Conservation (phyloP, 1,139 yeast genomes). For the Hyphopichia fennica region DNA sequence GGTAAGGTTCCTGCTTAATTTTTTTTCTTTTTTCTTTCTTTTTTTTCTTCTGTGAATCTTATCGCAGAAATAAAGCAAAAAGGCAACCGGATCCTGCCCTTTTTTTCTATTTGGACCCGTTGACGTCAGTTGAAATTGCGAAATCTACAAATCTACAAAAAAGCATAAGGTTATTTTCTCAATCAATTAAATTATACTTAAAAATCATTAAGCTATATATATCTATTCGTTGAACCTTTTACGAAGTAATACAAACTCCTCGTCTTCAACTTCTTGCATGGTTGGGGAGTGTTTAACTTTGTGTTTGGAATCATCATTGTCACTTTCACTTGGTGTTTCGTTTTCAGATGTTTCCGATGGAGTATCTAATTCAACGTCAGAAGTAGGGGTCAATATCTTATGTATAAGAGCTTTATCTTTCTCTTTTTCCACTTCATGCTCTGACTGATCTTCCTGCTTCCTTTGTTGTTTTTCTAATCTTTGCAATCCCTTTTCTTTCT, state of each 20-base stretch:
- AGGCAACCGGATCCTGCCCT: neutral
- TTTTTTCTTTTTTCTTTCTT: neutral
- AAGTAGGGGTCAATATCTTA: neutral
- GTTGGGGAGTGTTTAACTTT: conserved; percentile 1
- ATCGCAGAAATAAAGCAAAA: neutral
- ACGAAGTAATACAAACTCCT: conserved; percentile 25
- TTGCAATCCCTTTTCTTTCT: neutral
- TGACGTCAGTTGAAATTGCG: neutral
- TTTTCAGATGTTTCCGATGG: conserved; percentile 1
- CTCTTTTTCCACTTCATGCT: neutral
- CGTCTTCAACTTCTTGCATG: conserved; percentile 37
- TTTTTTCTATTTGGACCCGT: neutral
- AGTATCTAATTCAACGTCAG: no score
- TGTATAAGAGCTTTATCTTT: neutral
- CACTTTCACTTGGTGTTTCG: conserved; percentile 3
- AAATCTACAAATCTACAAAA: neutral
- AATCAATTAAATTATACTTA: no score
- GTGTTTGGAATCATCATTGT: neutral
- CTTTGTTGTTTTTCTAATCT: neutral
- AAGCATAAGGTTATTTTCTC: no score
- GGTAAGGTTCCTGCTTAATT: no score
- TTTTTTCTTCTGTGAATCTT: neutral
- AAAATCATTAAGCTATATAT: neutral
- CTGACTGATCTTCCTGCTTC: neutral
- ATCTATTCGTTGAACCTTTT: neutral